These are phyloP conservation scores for Camelina laxa DNA, from an alignment of 345 rosid species.

Conservation along the genomic window DNA sequence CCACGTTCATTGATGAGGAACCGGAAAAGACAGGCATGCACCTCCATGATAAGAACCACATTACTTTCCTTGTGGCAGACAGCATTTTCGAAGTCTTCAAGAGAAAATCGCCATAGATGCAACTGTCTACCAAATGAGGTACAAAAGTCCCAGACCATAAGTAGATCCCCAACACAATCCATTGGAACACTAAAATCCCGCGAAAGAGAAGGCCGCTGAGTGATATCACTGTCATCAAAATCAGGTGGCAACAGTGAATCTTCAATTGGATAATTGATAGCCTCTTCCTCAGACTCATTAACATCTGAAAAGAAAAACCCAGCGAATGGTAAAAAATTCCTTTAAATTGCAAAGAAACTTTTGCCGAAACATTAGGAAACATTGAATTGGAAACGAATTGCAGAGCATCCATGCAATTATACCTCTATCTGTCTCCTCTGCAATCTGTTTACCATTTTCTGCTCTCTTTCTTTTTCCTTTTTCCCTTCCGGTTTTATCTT, in stretches of 20 bases:
- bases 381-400: constrained; percentile 9
- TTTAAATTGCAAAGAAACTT: constrained; percentile 21
- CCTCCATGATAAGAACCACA: constrained; percentile 75
- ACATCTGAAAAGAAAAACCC: constrained; percentile 55
- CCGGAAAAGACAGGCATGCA: constrained; percentile 80
- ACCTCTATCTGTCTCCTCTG: constrained; percentile 46
- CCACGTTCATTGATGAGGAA: constrained; percentile 61
- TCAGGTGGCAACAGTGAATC: constrained; percentile 77
- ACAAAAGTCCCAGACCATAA: constrained; percentile 98
- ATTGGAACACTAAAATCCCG: constrained; percentile 78
- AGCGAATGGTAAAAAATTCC: neutral
- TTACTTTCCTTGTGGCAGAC: constrained; percentile 87
- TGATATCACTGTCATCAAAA: constrained; percentile 70
- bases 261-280: constrained; percentile 85
- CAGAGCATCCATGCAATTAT: constrained; percentile 29
- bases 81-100: constrained; percentile 94
- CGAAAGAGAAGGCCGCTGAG: constrained; percentile 75
- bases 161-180: constrained; percentile 83
- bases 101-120: constrained; percentile 75
- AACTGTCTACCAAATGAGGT: constrained; percentile 76
- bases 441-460: constrained; percentile 51
- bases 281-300: constrained; percentile 47
- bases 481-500: constrained; percentile 50
- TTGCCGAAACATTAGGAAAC: neutral
- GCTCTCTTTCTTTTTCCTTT: constrained; percentile 66